Conservation (phyloP, 257 asterid genomes). For the Euphrasia confusa region DNA sequence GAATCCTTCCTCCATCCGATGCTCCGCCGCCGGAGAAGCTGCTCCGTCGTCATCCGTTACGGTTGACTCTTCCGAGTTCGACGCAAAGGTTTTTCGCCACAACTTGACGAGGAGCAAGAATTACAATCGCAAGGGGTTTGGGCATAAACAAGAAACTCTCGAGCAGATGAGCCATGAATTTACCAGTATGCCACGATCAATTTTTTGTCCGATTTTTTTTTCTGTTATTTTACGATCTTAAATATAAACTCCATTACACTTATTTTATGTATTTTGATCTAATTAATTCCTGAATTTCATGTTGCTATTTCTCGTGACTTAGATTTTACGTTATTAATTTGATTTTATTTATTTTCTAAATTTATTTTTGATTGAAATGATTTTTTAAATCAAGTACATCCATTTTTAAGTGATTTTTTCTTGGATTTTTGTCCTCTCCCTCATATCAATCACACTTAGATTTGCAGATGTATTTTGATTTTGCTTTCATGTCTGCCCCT, state of each 20-base stretch:
- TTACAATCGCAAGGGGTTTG: slow-evolving; percentile 90
- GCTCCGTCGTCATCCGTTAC: slow-evolving; percentile 42
- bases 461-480: neutral
- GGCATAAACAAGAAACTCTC: slow-evolving; percentile 66
- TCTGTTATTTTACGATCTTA: too few relatives aligned
- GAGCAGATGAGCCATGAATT: slow-evolving; percentile 76
- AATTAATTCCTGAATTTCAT: too few relatives aligned
- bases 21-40: slow-evolving; percentile 55
- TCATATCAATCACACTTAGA: too few relatives aligned
- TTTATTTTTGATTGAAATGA: neutral
- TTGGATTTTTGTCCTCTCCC: too few relatives aligned
- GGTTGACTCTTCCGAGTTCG: slow-evolving; percentile 49
- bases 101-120: slow-evolving; percentile 85
- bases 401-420: neutral
- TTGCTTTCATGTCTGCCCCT: slow-evolving; percentile 8
- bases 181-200: slow-evolving; percentile 51
- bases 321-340: neutral
- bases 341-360: neutral
- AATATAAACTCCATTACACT: too few relatives aligned
- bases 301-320: too few relatives aligned
- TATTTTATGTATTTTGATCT: too few relatives aligned
- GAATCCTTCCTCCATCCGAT: slow-evolving; percentile 52
- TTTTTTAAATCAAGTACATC: too few relatives aligned
- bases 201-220: slow-evolving; percentile 2
- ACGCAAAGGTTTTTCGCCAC: slow-evolving; percentile 74